Conservation (phyloP, 352 stramenopile genomes). For the Pythium sp. region DNA sequence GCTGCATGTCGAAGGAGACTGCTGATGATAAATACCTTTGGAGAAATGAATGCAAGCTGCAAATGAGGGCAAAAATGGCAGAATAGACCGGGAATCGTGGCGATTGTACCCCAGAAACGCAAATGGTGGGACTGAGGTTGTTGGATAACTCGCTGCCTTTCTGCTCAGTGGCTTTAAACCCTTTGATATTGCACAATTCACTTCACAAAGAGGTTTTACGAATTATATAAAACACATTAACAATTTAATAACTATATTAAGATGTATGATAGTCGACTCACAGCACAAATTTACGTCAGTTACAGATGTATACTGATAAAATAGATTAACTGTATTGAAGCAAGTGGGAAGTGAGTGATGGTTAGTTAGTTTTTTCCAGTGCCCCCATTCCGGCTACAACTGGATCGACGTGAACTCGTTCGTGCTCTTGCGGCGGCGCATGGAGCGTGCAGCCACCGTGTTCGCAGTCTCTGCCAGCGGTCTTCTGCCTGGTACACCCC, state of each 20-base stretch:
- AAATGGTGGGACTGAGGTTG: background rate
- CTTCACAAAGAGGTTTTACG: background rate
- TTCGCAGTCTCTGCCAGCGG: constrained; percentile 24
- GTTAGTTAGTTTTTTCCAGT: background rate
- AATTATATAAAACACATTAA: background rate
- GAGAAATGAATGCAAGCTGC: background rate
- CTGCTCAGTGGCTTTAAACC: background rate
- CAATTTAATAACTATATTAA: background rate
- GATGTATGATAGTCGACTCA: background rate
- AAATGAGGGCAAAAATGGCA: background rate
- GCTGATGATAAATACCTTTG: background rate
- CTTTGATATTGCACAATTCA: background rate
- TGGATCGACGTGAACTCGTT: constrained; percentile 29
- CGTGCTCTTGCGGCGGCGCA: constrained; percentile 60
- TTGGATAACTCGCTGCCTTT: background rate
- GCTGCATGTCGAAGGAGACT: background rate
- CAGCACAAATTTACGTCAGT: background rate
- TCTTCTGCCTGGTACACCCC: constrained; percentile 10
- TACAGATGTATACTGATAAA: background rate
- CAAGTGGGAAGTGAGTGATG: background rate
- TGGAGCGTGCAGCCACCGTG: constrained; percentile 24
- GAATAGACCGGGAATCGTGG: background rate
- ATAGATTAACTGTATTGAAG: too few species aligned
- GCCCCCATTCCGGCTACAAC: background rate
- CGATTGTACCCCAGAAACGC: background rate